Evolutionary conservation across 1,284 basidiomycete species (phyloP), one percentile per base, ranked within the genome.

Genomic region (Marasmius fiardii): DNA sequence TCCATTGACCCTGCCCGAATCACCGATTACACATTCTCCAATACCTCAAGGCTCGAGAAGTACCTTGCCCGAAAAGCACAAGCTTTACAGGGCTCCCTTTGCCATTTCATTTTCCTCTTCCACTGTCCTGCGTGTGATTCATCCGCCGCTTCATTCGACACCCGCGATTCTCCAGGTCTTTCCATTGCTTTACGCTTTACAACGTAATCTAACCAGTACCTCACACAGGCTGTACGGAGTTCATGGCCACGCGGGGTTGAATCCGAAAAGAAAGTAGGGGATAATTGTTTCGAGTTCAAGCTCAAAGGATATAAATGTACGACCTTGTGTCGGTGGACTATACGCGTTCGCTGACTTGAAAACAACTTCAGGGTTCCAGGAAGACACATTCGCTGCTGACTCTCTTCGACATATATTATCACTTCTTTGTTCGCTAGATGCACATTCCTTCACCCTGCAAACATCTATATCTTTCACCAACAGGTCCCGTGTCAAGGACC

Each of bases 211-310:
- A 16, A 41, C 14, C 39, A n/a, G 20, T 41, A 6, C 39, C 5
- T 31, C 28, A 31, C n/a, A 20, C n/a, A 87, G 65, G 85, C 87
- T n/a, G 87, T 90, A 14, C 79, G 89, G 57, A 78, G 76, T 10
- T 81, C 89, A 18, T 91, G 88, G 89, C 88, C 89, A 18, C 78
- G 87, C 61, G 89, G 88, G 20, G 86, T 90, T 12, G 79, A 85
- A 7, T 82, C 82, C 0, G 88, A 91, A 68, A 88, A 85, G 74
- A 90, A 86, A 65, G 74, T 89, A 1, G 84, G 81, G 10, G 82
- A 86, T 33, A 79, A 80, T 53, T 81, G 81, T 16, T 91, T 81
- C 64, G 88, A 91, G 67, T 91, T 91, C 71, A 90, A 87, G 65
- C 74, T 91, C 54, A 89, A 88, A 63, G 89, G 88, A 16, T 91